Base-by-base conservation (phyloP, 1,139 yeast genomes). In the Pichia sp. region DNA sequence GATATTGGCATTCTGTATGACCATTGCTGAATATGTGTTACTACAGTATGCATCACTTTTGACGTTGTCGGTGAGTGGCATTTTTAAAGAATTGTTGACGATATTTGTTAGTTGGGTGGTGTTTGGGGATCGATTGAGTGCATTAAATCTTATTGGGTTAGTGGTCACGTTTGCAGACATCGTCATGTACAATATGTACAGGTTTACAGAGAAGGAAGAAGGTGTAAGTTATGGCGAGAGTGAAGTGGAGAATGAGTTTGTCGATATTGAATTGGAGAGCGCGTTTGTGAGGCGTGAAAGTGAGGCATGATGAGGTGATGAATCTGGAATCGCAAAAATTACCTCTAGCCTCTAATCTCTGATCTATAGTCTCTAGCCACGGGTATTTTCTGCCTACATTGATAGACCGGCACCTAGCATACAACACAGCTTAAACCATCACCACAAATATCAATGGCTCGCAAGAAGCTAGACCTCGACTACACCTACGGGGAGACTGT, bases 21-120 rank as follows among this genome's bases (percentile, higher is more conserved):
- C 96, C 0, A 60, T 86, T 25, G 77, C 93, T 49, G 98, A 91
- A 57, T 91, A 85, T 60, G 77, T 83, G 45, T 72, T 91, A 13
- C 66, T 91, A 33, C 79, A 84, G 39, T 74, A 82, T 33, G 85
- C 96, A 1, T 85, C 85, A 40, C 91, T 93, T 12, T 68, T 87
- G 27, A 88, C 98, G 1, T 63, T 91, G 27, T 79, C 93, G 5
- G 76, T 91, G 25, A 95, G 94, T 0, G 98, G 98, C 2, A 84
- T 91, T 23, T 83, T 88, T 53, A 91, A 91, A 56, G 98, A 91
- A 57, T 66, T 91, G 8, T 64, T 88, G 35, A 91, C 97, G 0
- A 85, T 91, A 30, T 55, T 77, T 23, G 66, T 81, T 2, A 78
- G 94, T 19, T 68, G 81, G 38, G 43, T 85, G 6, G 68, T 86